These are phyloP conservation scores for Venturia effusa DNA, from an alignment of 2,329 filamentous ascomycete genomes.

Conservation along the genomic window DNA sequence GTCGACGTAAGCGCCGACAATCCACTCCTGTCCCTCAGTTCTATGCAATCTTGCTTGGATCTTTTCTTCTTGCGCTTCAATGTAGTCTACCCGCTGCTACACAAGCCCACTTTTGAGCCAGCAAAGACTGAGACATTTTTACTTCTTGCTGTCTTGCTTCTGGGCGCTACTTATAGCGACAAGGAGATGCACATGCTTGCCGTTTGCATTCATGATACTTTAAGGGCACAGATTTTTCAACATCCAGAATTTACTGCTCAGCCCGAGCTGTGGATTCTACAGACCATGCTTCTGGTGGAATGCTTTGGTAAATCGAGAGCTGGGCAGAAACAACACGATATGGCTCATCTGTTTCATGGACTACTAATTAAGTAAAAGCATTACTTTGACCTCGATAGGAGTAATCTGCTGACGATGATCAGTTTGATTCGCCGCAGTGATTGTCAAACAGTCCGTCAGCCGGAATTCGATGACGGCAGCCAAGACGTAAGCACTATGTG, in stretches of 20 bases:
- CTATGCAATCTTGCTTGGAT: slow-evolving; percentile 46
- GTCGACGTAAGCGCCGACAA: slow-evolving; percentile 37
- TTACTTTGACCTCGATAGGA: not conserved
- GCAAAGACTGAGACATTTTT: slow-evolving; percentile 40
- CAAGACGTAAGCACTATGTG: slow-evolving; percentile 37
- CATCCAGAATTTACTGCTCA: slow-evolving; percentile 46
- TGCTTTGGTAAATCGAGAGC: slow-evolving; percentile 55
- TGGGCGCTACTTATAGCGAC: slow-evolving; percentile 51
- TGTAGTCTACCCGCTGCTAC: slow-evolving; percentile 47
- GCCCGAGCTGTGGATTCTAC: slow-evolving; percentile 51
- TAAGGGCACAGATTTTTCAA: slow-evolving; percentile 49
- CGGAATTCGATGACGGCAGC: slow-evolving; percentile 23
- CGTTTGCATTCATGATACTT: slow-evolving; percentile 48
- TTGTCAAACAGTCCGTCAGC: slow-evolving; percentile 36
- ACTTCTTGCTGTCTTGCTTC: slow-evolving; percentile 42
- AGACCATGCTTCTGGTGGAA: slow-evolving; percentile 51
- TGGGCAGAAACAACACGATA: slow-evolving; percentile 52
- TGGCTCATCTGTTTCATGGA: slow-evolving; percentile 50
- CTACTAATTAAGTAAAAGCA: slow-evolving; percentile 36
- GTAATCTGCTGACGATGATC: not conserved
- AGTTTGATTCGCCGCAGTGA: slow-evolving; percentile 39
- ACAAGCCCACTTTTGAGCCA: slow-evolving; percentile 46
- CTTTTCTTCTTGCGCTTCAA: slow-evolving; percentile 53
- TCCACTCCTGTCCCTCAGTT: slow-evolving; percentile 38
- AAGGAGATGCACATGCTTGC: slow-evolving; percentile 50